phyloP scores from a whole-genome alignment of 805 yeast genomes.

The Teunomyces pallodes region DNA sequence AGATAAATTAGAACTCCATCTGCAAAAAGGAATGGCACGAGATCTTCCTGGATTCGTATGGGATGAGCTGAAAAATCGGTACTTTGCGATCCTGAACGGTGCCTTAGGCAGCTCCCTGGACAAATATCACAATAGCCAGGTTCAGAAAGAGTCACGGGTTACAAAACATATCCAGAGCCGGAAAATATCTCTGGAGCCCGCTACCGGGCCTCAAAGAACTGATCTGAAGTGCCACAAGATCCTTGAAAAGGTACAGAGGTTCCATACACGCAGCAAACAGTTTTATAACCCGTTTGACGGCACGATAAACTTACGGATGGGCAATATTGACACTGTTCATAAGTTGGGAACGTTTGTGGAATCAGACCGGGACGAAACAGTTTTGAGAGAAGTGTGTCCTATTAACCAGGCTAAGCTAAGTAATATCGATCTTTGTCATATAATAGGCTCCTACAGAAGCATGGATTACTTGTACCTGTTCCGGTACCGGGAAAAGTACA shows the following conservation, averaged over 20 bases:
- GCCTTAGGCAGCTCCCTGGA: slow-evolving; percentile 13
- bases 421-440: neutral
- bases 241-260: neutral
- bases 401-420: neutral
- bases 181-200: no score
- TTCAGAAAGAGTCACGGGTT: slow-evolving; percentile 22
- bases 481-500: neutral
- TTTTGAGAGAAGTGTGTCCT: neutral
- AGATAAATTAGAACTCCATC: slow-evolving; percentile 5
- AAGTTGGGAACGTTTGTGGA: slow-evolving; percentile 1
- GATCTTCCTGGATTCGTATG: slow-evolving; percentile 33
- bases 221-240: no score
- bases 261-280: neutral
- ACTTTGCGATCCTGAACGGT: slow-evolving; percentile 36
- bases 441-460: neutral
- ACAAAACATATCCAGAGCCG: no score
- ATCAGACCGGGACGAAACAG: neutral
- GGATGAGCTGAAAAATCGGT: slow-evolving; percentile 25
- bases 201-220: no score
- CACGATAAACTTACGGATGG: neutral
- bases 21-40: no score
- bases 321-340: neutral
- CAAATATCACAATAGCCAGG: slow-evolving; percentile 28
- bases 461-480: neutral
- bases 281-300: neutral